These are phyloP conservation scores for Fusarium albidum DNA, from an alignment of 2,329 filamentous ascomycete species.

Conservation along the genomic window DNA sequence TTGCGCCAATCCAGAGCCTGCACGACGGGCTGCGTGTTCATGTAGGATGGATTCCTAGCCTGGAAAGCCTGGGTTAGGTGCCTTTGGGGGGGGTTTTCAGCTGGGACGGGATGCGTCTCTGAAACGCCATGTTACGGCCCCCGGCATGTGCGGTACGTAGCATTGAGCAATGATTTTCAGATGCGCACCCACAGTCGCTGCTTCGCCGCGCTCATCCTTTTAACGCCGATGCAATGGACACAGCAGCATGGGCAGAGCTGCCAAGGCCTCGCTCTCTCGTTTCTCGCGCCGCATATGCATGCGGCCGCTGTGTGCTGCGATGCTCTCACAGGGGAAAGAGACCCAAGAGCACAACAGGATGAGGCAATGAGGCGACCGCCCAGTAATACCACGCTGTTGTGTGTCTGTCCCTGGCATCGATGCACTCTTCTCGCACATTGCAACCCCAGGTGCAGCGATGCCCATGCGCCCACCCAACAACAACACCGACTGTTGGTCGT, in stretches of 20 bases:
- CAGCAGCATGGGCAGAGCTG: slow-evolving; percentile 4
- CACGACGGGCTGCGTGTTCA: slow-evolving; percentile 15
- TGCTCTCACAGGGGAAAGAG: not conserved
- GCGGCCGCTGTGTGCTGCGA: slow-evolving; percentile 1
- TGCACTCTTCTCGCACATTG: not conserved
- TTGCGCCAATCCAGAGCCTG: not conserved
- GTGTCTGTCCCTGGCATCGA: slow-evolving; percentile 12
- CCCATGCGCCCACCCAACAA: not conserved
- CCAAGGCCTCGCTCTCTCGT: slow-evolving; percentile 7
- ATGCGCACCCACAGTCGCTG: slow-evolving; percentile 7
- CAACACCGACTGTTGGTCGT: not conserved
- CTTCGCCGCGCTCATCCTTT: not conserved
- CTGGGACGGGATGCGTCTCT: slow-evolving; percentile 29
- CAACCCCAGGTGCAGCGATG: slow-evolving; percentile 3
- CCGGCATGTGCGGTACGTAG: slow-evolving; percentile 18
- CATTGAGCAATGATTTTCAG: slow-evolving; percentile 30
- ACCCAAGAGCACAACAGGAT: not conserved
- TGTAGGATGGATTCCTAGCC: slow-evolving; percentile 26
- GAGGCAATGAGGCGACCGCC: too few relatives aligned
- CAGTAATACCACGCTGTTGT: not conserved
- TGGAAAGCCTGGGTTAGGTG: slow-evolving; percentile 4
- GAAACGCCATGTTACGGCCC: slow-evolving; percentile 31
- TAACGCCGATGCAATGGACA: slow-evolving; percentile 12
- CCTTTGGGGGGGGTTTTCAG: slow-evolving; percentile 29
- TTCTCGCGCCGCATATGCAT: not conserved